Conservation (phyloP, 1,284 basidiomycete genomes). For the Takashimella koratensis region DNA sequence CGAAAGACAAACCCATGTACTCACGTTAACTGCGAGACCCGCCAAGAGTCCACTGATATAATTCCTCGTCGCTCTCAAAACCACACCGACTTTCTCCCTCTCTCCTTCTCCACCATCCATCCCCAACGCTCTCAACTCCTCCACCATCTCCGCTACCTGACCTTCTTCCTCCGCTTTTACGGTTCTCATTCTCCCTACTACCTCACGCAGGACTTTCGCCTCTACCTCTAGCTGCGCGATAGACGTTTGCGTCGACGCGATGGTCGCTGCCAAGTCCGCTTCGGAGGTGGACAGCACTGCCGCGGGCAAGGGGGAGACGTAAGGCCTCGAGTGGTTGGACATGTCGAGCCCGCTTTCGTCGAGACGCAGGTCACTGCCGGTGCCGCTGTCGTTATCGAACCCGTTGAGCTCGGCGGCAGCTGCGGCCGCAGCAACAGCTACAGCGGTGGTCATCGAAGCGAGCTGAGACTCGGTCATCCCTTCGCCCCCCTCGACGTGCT, state of each 20-base stretch:
- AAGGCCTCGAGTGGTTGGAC: no score
- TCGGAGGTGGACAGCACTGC: conserved; percentile 35
- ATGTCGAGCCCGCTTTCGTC: no score
- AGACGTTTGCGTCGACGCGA: conserved; percentile 3
- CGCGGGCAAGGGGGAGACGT: neutral
- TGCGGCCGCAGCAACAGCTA: no score
- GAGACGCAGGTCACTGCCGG: no score
- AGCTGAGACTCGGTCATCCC: no score
- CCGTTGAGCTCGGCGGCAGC: no score
- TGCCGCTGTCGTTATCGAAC: no score
- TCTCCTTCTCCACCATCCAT: conserved; percentile 22
- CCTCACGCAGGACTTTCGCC: conserved; percentile 15
- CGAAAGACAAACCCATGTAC: no score
- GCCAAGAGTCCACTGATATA: conserved; percentile 22
- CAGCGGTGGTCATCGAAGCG: no score
- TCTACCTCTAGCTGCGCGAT: conserved; percentile 12
- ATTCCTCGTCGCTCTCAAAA: conserved; percentile 24
- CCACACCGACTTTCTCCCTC: conserved; percentile 20
- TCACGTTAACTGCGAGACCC: no score
- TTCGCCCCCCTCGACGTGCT: conserved; percentile 7
- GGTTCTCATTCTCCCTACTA: conserved; percentile 18
- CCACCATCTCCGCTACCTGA: conserved; percentile 20
- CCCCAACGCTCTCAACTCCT: conserved; percentile 21
- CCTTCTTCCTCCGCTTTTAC: conserved; percentile 26
- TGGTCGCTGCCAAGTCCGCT: neutral